A percentile compares a stretch with the other conserved stretches of the same genome.
Evolutionary conservation across 2,329 filamentous ascomycete species (phyloP).

Genomic region (Dendrostoma leiphaemia): DNA sequence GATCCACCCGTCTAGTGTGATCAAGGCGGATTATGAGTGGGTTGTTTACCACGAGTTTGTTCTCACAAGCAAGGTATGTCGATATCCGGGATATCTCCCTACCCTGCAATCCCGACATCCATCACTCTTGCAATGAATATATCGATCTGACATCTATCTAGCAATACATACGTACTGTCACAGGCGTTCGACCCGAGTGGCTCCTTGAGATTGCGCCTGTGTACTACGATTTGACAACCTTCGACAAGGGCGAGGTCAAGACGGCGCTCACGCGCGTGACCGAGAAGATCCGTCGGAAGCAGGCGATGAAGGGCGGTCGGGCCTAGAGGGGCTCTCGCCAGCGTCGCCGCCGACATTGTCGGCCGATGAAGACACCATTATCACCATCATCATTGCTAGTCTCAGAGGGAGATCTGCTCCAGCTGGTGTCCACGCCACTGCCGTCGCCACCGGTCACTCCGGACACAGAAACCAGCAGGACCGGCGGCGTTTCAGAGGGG

Average conservation of each 20-base stretch:
- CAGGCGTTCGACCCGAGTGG: constrained; percentile 91
- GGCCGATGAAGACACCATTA: neutral
- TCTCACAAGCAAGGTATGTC: constrained; percentile 65
- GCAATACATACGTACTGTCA: constrained; percentile 96
- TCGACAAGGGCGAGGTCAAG: constrained; percentile 85
- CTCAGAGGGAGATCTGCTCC: neutral
- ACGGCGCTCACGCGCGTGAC: constrained; percentile 56
- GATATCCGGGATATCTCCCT: neutral
- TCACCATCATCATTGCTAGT: no score
- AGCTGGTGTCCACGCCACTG: no score
- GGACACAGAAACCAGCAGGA: no score
- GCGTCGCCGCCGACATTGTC: neutral
- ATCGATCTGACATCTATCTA: no score
- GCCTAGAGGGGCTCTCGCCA: constrained; percentile 6
- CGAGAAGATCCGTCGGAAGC: constrained; percentile 60
- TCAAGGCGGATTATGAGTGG: constrained; percentile 90
- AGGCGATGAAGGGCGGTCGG: constrained; percentile 50
- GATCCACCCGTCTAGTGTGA: constrained; percentile 88
- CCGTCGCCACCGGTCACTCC: no score
- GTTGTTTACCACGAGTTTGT: constrained; percentile 99
- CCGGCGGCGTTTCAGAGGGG: no score
- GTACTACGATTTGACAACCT: constrained; percentile 85
- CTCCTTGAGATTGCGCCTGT: constrained; percentile 88
- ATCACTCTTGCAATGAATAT: neutral
- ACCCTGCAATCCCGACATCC: neutral